Base-by-base conservation (phyloP, 2,329 filamentous ascomycete genomes). In the Talaromyces piceae region DNA sequence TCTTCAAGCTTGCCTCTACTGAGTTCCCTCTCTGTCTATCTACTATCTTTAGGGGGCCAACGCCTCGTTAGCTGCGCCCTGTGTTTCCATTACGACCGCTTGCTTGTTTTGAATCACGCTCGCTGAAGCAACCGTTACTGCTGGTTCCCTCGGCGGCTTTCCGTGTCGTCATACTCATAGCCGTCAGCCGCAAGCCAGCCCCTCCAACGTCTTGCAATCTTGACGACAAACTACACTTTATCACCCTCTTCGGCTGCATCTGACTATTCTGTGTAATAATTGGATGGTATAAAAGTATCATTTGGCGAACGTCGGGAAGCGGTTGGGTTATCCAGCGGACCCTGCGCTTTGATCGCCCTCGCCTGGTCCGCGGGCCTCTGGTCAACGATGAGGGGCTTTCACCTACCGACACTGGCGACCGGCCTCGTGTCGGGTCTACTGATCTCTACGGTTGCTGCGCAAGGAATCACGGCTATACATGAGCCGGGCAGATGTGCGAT, bases 401-500 rank as follows among this genome's bases (percentile, higher is more conserved):
- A 56, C 52, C 55, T 61, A 16, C 54, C 64, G 50, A 55, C 61
- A 43, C 52, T 60, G 41, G 51, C 63, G 39, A 57, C 60, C 25
- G 57, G 60, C 44, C 56, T 68, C 41, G 58, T 62, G 59, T 60
- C 56, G 52, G 58, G 65, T 49, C 52, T 56, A 28, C 47, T 61
- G 27, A 51, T 63, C 13, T 58, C 59, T 11, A 33, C 61, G 12
- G 67, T 58, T 39, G 23, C 56, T 39, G 64, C 64, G 3, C 60
- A 67, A 45, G 66, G 65, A 22, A 63, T 63, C 41, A 72, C 70
- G 4, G 60, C 63, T 48, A 87, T 83, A 57, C 91, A 96, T 61
- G 91, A 96, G 70, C 76, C 84, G 46, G 91, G 91, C 37, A 81
- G 91, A 57, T 97, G 91, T 69, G 89, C 91, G 1, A 88, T 97